These are phyloP conservation scores for Hordeum pubiflorum DNA, from an alignment of 202 grass and related monocot genomes.

Conservation along the genomic window DNA sequence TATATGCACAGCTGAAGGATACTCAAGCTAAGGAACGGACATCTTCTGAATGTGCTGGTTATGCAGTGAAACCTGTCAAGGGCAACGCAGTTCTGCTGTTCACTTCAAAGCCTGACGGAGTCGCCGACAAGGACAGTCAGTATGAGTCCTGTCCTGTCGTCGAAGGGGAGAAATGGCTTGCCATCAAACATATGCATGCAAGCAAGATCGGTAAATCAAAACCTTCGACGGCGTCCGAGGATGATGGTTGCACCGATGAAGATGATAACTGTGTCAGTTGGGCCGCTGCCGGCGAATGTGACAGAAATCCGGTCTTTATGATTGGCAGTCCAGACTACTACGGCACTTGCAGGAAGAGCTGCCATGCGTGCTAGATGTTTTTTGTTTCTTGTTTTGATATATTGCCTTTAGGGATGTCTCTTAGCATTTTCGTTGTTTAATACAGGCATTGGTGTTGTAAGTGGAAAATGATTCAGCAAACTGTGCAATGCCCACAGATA, in stretches of 20 bases:
- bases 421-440: slow-evolving; percentile 1
- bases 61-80: slow-evolving; percentile 54
- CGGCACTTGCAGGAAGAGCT: slow-evolving; percentile 78
- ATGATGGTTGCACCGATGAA: slow-evolving; percentile 65
- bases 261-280: slow-evolving; percentile 58
- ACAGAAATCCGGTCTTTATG: slow-evolving; percentile 79
- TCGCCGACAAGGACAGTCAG: slow-evolving; percentile 39
- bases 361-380: slow-evolving; percentile 45
- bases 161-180: slow-evolving; percentile 61
- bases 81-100: slow-evolving; percentile 62
- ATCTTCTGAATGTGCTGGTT: slow-evolving; percentile 45
- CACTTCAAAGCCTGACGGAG: slow-evolving; percentile 60
- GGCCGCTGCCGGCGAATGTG: slow-evolving; percentile 62
- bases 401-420: neutral
- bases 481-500: neutral
- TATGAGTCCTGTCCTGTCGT: slow-evolving; percentile 42
- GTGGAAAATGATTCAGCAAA: slow-evolving; percentile 5
- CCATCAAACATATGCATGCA: slow-evolving; percentile 47
- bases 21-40: slow-evolving; percentile 31
- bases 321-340: slow-evolving; percentile 72
- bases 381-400: neutral
- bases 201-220: slow-evolving; percentile 33
- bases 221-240: neutral
- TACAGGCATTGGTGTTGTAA: slow-evolving; percentile 20
- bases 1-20: slow-evolving; percentile 41